Conservation (phyloP, 1,139 yeast genomes). For the Diutina sp. region DNA sequence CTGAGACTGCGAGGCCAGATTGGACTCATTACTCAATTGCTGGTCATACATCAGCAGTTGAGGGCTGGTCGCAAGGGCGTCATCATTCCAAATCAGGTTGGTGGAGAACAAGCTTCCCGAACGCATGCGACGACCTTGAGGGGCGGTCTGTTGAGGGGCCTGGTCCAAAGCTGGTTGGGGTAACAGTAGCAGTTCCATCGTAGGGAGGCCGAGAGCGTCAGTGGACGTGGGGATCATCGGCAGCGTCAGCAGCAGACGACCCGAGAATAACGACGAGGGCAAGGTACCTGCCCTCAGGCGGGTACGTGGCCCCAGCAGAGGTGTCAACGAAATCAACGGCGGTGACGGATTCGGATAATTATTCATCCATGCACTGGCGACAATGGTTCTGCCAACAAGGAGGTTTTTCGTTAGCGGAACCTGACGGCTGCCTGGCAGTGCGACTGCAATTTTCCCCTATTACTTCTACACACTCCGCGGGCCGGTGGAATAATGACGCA, state of each 20-base stretch:
- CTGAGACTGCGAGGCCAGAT: slow-evolving; percentile 6
- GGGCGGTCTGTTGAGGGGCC: neutral
- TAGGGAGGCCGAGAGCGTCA: slow-evolving; percentile 10
- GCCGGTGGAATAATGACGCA: neutral
- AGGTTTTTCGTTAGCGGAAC: neutral
- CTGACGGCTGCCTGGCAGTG: neutral
- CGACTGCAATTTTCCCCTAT: slow-evolving; percentile 2
- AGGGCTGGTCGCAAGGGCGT: slow-evolving; percentile 10
- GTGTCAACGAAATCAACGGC: slow-evolving; percentile 20
- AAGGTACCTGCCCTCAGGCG: slow-evolving; percentile 42
- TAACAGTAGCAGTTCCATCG: slow-evolving; percentile 14
- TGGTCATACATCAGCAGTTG: slow-evolving; percentile 9
- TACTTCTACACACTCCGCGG: neutral
- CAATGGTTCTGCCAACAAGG: neutral
- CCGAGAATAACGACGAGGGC: slow-evolving; percentile 27
- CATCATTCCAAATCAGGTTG: slow-evolving; percentile 38
- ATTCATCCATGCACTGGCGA: slow-evolving; percentile 1
- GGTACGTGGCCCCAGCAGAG: slow-evolving; percentile 6
- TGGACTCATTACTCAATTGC: slow-evolving; percentile 5
- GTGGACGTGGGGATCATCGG: slow-evolving; percentile 5
- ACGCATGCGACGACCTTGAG: slow-evolving; percentile 15
- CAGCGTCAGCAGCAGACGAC: slow-evolving; percentile 2
- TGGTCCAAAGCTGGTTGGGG: slow-evolving; percentile 7
- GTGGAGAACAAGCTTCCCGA: slow-evolving; percentile 34
- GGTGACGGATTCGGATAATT: slow-evolving; percentile 15